Conservation (phyloP, 129 eudicot species). For the Pseudognaphalium luteoalbum region DNA sequence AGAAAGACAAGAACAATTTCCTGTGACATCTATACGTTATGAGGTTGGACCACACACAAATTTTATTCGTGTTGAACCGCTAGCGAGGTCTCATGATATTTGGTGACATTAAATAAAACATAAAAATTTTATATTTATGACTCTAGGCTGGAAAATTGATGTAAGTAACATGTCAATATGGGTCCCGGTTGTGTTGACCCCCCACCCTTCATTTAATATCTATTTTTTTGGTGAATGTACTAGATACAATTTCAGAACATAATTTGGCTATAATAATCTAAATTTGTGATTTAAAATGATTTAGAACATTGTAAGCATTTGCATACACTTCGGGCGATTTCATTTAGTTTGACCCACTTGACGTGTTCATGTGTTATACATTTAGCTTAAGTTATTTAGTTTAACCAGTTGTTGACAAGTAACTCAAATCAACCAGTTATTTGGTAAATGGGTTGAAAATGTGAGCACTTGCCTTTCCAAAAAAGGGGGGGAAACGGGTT, state of each 20-base stretch:
- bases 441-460: neutral
- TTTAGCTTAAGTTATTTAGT: neutral
- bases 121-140: neutral
- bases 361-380: neutral
- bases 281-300: no score
- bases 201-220: no score
- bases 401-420: neutral
- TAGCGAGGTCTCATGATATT: no score
- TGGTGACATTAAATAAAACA: no score
- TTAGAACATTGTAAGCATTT: neutral
- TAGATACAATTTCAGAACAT: no score
- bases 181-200: no score
- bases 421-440: neutral
- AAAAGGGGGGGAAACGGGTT: neutral
- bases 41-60: neutral
- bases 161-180: no score
- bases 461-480: no score
- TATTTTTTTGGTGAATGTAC: no score
- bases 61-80: no score
- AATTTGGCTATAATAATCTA: no score
- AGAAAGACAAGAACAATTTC: neutral
- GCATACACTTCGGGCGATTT: neutral
- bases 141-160: neutral
- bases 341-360: neutral
- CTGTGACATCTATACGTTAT: neutral